phyloP scores from a whole-genome alignment of 1,284 basidiomycete species.

The Baeospora myosura region DNA sequence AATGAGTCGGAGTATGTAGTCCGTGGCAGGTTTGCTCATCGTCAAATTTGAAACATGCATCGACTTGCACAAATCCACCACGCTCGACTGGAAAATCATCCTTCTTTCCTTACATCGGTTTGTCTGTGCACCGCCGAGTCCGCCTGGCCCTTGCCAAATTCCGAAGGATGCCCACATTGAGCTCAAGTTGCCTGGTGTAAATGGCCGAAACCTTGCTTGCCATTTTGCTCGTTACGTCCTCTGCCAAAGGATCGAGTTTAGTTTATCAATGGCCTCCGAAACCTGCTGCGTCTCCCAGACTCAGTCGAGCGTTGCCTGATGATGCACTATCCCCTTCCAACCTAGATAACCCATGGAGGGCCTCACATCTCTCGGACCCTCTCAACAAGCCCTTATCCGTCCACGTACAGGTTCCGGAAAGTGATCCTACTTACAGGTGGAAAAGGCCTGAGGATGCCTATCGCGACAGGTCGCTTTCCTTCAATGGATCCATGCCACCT shows the following conservation, averaged over 20 bases:
- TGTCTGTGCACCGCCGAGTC: no score
- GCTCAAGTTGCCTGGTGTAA: no score
- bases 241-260: slow-evolving; percentile 65
- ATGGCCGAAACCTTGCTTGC: slow-evolving; percentile 72
- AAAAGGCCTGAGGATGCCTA: slow-evolving; percentile 42
- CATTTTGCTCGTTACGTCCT: slow-evolving; percentile 67
- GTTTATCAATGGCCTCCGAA: slow-evolving; percentile 71
- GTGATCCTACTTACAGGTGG: slow-evolving; percentile 50
- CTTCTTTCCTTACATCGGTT: no score
- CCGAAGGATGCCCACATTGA: no score
- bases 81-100: no score
- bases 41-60: no score
- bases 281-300: slow-evolving; percentile 47
- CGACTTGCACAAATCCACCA: no score
- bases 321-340: slow-evolving; percentile 38
- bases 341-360: slow-evolving; percentile 65
- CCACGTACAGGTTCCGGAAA: background rate
- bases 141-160: no score
- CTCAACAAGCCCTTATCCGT: slow-evolving; percentile 7
- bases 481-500: slow-evolving; percentile 26
- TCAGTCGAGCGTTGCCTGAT: slow-evolving; percentile 54
- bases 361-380: slow-evolving; percentile 42
- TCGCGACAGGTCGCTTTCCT: slow-evolving; percentile 35
- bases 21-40: no score
- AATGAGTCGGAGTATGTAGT: no score